Conservation (phyloP, 2,329 filamentous ascomycete species). For the Ophiostoma sp. region DNA sequence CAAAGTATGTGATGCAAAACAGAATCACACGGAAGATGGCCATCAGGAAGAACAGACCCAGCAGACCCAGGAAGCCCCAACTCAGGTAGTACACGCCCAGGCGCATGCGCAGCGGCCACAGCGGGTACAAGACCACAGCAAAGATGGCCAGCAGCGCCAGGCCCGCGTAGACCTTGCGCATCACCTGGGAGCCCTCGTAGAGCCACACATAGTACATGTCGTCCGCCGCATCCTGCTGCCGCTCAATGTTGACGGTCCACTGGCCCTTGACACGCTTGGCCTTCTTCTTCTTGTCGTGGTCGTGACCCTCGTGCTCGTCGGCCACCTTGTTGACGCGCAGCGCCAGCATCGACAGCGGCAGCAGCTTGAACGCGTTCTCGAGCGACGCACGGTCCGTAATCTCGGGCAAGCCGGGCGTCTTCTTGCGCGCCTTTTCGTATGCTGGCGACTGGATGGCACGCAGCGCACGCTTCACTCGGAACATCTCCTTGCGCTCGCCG, state of each 20-base stretch:
- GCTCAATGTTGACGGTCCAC: conserved; percentile 94
- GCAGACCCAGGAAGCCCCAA: conserved; percentile 85
- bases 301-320: conserved; percentile 68
- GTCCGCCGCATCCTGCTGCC: conserved; percentile 85
- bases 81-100: conserved; percentile 96
- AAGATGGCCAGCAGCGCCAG: conserved; percentile 83
- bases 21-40: conserved; percentile 94
- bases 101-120: conserved; percentile 90
- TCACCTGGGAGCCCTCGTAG: conserved; percentile 91
- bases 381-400: conserved; percentile 86
- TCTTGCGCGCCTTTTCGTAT: conserved; percentile 84
- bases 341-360: conserved; percentile 91
- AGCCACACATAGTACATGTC: conserved; percentile 97
- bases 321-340: conserved; percentile 85
- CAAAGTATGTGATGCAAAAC: conserved; percentile 90
- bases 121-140: conserved; percentile 86
- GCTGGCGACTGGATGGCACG: conserved; percentile 84
- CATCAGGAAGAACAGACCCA: conserved; percentile 96
- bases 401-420: conserved; percentile 84
- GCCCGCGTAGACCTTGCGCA: conserved; percentile 86
- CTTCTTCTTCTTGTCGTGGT: conserved; percentile 63
- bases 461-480: conserved; percentile 95
- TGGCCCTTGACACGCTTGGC: conserved; percentile 90
- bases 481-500: conserved; percentile 97
- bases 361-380: conserved; percentile 87